Evolutionary conservation across 176 grass and related monocot genomes (phyloP).

Genomic region (Eleusine indica): DNA sequence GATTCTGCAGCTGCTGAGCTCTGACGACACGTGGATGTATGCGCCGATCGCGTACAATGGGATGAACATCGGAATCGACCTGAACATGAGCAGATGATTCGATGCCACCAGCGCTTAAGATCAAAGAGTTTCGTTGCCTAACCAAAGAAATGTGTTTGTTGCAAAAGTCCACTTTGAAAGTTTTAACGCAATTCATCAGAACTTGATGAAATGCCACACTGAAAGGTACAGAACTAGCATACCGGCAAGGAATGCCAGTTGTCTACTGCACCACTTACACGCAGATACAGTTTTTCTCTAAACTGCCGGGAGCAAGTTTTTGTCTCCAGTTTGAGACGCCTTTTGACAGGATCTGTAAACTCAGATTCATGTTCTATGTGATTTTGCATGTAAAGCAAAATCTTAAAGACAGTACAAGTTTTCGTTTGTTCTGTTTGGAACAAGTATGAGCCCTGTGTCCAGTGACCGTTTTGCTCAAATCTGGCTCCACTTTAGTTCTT

Average conservation of each 20-base stretch:
- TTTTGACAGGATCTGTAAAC: constrained; percentile 30
- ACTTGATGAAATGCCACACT: constrained; percentile 19
- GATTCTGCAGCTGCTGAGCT: constrained; percentile 73
- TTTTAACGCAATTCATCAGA: not conserved
- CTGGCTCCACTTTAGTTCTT: not conserved
- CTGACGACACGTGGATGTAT: constrained; percentile 87
- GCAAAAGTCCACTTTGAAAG: not conserved
- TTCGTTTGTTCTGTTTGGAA: constrained; percentile 18
- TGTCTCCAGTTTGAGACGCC: constrained; percentile 2
- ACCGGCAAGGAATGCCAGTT: not conserved
- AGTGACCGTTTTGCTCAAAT: not conserved
- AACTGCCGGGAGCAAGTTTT: not conserved
- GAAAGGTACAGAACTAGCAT: not conserved
- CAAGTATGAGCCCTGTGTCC: not conserved
- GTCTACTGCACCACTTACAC: not conserved
- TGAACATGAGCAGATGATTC: constrained; percentile 51
- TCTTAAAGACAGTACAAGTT: not conserved
- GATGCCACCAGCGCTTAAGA: not conserved
- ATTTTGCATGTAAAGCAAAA: not conserved
- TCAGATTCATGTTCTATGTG: not conserved
- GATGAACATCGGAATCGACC: constrained; percentile 71
- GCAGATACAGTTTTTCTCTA: not conserved
- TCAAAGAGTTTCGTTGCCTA: constrained; percentile 14
- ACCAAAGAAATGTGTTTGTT: constrained; percentile 21
- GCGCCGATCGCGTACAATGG: constrained; percentile 81